Base-by-base conservation (phyloP, 345 rosid species). In the Nasturtium officinale region DNA sequence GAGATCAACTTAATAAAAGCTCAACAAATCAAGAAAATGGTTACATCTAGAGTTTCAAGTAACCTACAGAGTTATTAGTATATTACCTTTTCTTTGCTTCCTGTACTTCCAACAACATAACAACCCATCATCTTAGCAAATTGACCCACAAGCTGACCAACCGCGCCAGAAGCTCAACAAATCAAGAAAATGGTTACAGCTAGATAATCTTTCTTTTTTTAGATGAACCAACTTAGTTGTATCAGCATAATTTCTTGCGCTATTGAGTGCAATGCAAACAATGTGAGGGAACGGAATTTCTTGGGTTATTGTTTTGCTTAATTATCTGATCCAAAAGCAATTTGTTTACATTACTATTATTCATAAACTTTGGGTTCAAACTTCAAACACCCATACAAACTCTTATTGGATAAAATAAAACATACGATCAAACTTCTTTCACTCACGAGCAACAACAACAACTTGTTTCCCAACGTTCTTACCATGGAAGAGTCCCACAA, bases 41-140 rank as follows among this genome's bases (percentile, higher is more conserved):
- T 42, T 61, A 32, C 10, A 23, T 2, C 9, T 15, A 37, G 61
- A 17, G 17, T 40, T 71, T 30, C 0, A 0, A 9, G 25, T 29
- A 18, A n/a, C n/a, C n/a, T n/a, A n/a, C n/a, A n/a, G n/a, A n/a
- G n/a, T n/a, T n/a, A n/a, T n/a, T n/a, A n/a, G n/a, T 51, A 25
- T 5, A 9, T 6, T 6, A 80, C 85, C 83, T 86, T 86, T 12
- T 81, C 83, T 55, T 76, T 65, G 30, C 75, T 82, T 6, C 87
- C 87, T 2, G 90, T 86, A n/a, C 86, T 84, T 64, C 87, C 90
- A 29, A 82, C 85, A n/a, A 86, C 87, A 47, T 79, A 80, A 51
- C 87, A 86, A 51, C 86, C 89, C 73, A 61, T 28, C 66, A 75
- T 8, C 57, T 75, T 75, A 40, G 78, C 78, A 23, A 75, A 67